Evolutionary conservation across 1,139 yeast species (phyloP).

Genomic region (Zygoascus sp.): DNA sequence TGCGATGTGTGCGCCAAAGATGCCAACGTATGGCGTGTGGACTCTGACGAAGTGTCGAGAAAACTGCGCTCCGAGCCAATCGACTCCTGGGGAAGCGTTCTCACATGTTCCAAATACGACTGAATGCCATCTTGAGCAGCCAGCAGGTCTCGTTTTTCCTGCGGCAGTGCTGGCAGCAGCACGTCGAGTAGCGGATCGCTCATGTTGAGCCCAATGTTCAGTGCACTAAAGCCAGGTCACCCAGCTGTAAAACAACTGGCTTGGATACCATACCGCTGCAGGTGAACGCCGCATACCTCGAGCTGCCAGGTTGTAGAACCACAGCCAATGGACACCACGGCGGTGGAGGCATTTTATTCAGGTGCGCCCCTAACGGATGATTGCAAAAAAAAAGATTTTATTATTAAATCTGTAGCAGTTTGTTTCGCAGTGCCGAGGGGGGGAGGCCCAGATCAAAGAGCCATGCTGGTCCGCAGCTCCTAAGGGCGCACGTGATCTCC

Average conservation of each 20-base stretch:
- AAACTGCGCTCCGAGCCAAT: slow-evolving; percentile 22
- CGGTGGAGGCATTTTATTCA: too few species aligned
- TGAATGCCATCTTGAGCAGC: neutral
- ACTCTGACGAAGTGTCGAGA: slow-evolving; percentile 20
- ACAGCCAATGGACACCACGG: too few species aligned
- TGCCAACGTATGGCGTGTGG: slow-evolving; percentile 22
- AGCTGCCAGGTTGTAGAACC: too few species aligned
- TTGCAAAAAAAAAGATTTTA: too few species aligned
- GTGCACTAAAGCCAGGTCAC: neutral
- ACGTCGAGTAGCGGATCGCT: slow-evolving; percentile 28
- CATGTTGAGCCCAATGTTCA: slow-evolving; percentile 11
- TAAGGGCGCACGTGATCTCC: too few species aligned
- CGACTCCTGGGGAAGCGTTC: slow-evolving; percentile 22
- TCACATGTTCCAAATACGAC: slow-evolving; percentile 24
- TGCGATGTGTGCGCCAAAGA: slow-evolving; percentile 26
- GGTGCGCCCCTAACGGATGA: too few species aligned
- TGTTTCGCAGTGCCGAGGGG: too few species aligned
- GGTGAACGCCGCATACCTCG: too few species aligned
- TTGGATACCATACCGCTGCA: too few species aligned
- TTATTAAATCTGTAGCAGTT: too few species aligned
- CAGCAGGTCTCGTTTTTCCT: slow-evolving; percentile 13
- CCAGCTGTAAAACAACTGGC: neutral
- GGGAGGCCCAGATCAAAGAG: too few species aligned
- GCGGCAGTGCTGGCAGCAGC: slow-evolving; percentile 22
- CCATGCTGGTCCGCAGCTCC: too few species aligned